Base-by-base conservation (phyloP, 371 early-diverging fungal genomes). In the Mortierella sp. region DNA sequence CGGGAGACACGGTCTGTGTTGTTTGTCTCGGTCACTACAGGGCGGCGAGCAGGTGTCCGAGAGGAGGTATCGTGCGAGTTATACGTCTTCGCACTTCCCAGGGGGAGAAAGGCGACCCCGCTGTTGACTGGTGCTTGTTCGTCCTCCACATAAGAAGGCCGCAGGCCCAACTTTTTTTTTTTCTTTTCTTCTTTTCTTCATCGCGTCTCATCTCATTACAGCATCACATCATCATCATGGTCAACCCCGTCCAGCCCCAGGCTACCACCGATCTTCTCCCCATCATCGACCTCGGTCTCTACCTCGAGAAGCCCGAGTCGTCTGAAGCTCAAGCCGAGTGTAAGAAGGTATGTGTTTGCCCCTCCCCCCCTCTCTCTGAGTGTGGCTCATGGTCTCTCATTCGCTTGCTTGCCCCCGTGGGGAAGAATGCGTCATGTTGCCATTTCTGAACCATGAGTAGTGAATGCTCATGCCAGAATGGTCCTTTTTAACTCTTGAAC, bases 261-360 rank as follows among this genome's bases (percentile, higher is more conserved):
- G 80, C 73, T 11, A 79, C 80, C 48, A 79, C 80, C 46, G 80
- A 79, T 64, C 73, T 79, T 60, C 55, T 90, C 62, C 88, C 87
- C 62, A 80, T 86, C 60, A 82, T 91, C 70, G 86, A 89, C 81
- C 84, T 89, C 59, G 76, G 69, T 55, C 82, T 85, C 26, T 89
- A 81, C 84, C 75, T 89, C 19, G 66, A 74, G 43, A 81, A 86
- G 67, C 86, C 87, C 23, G 73, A 80, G 44, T 82, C 85, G 43
- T 65, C 71, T 4, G 86, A 74, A 53, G 84, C 86, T 66, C 70
- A 68, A 47, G 84, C 73, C 21, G 90, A 88, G 72, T 84, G 85
- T 75, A 66, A 74, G 45, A 81, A 59, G 67, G 80, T 83, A 75
- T 63, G 56, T n/a, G n/a, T n/a, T n/a, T n/a, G n/a, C n/a, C n/a